Evolutionary conservation across 805 yeast species (phyloP).

Genomic region (Ogataea henricii): DNA sequence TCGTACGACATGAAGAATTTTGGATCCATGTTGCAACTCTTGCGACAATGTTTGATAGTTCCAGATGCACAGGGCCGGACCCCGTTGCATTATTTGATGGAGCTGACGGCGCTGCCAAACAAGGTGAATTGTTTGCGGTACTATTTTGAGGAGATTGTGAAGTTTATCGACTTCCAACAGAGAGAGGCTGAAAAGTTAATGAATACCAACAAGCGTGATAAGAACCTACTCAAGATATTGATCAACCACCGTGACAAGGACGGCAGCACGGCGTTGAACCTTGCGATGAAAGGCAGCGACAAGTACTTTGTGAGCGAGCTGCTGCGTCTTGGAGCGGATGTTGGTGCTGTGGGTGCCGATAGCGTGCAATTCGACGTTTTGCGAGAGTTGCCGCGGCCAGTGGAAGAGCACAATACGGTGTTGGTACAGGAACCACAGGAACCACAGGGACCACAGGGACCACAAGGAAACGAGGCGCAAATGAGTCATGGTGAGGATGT

Average conservation of each 20-base stretch:
- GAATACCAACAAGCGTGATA: slow-evolving; percentile 29
- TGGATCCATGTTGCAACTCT: slow-evolving; percentile 54
- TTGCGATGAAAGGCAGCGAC: slow-evolving; percentile 64
- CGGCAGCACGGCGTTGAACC: slow-evolving; percentile 85
- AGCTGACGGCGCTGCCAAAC: slow-evolving; percentile 45
- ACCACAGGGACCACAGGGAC: not conserved
- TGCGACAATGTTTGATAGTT: slow-evolving; percentile 66
- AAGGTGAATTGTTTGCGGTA: slow-evolving; percentile 53
- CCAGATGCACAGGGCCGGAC: slow-evolving; percentile 74
- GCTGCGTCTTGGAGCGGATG: slow-evolving; percentile 49
- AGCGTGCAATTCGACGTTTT: slow-evolving; percentile 25
- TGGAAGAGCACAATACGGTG: too few relatives aligned
- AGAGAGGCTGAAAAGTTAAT: slow-evolving; percentile 31
- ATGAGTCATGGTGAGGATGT: not conserved
- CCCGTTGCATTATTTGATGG: slow-evolving; percentile 70
- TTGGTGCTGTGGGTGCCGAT: slow-evolving; percentile 21
- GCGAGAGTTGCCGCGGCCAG: too few relatives aligned
- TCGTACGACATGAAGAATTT: slow-evolving; percentile 67
- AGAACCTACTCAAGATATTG: slow-evolving; percentile 53
- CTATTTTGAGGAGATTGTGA: slow-evolving; percentile 45
- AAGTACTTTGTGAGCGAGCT: slow-evolving; percentile 45
- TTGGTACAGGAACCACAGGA: too few relatives aligned
- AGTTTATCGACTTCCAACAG: slow-evolving; percentile 33
- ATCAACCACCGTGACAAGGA: slow-evolving; percentile 75
- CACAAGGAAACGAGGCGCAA: not conserved